Evolutionary conservation across 352 stramenopile genomes (phyloP), one percentile per base, ranked within the genome.

Genomic region (Globisporangium yorkense): DNA sequence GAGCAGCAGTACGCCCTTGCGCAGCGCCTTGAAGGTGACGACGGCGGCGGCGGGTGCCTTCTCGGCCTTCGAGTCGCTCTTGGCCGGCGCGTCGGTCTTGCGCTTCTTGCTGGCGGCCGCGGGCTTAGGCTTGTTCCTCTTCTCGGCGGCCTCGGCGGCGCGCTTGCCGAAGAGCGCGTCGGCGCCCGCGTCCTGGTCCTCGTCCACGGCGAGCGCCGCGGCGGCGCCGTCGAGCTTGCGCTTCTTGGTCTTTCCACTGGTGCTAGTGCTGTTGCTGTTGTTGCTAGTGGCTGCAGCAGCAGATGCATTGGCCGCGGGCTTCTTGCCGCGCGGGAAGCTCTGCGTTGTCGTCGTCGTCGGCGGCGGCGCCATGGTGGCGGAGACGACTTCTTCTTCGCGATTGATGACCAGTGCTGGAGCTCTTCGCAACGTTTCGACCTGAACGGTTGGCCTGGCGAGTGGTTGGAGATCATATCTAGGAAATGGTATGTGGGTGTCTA

Each of bases 141-240:
- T 59, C 41, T 71, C 55, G 3, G 58, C 40, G 24, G 62, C 51
- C 2, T 54, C 57, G 57, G 88, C 51, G 5, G 82, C 80, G 48
- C 85, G 87, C 65, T 91, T 92, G 55, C 84, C 84, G 54, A 94
- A 94, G 21, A 94, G 72, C 58, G 75, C 73, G 41, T 85, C 77
- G n/a, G 71, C 62, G 39, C 75, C 75, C 29, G 59, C 57, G 59
- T 65, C 57, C 18, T 40, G 40, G 43, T 68, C 68, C 13, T 73
- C 66, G 18, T 80, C 74, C 33, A 59, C 62, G 3, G 61, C 51
- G 8, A 65, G 41, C 20, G 57, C 39, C 29, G 66, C 56, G 6
- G 65, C 59, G 18, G 52, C 51, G 64, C 54, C 55, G 54, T 65
- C 54, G 50, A 72, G 65, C 65, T 79, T 84, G 68, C 66, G 71